Base-by-base conservation (phyloP, 2,329 filamentous ascomycete species). In the Colletotrichum agaves region DNA sequence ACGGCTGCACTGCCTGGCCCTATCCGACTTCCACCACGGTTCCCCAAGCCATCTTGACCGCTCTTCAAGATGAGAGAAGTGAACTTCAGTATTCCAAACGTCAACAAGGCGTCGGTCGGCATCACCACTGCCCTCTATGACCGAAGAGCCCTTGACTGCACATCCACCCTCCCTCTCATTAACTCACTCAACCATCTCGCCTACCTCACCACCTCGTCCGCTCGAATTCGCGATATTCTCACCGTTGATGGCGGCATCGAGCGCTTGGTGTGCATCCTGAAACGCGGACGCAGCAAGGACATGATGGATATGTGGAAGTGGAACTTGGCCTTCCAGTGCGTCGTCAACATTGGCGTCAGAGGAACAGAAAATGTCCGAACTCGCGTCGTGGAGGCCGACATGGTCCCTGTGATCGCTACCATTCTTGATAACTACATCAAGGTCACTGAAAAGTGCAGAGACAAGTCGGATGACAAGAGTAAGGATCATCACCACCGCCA, bases 251-350 rank as follows among this genome's bases (percentile, higher is more conserved):
- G 96, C 80, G 96, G 96, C 70, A 96, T 99, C 79, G 96, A 99
- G 83, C 86, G 95, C 72, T 85, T 99, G 73, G 93, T 99, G 78
- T 98, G 94, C 87, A 98, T 99, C 76, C 88, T 99, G 79, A 99
- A 99, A 81, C 93, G 97, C 81, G 96, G 96, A 71, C 88, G 96
- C 77, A 98, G 93, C 82, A 97, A 94, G 81, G 95, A 99, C 78
- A 91, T 98, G 90, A 98, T 98, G 95, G 95, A 98, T 79, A 97
- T 97, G 93, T 99, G 96, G 96, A 98, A 98, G 82, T 99, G 96
- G 96, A 99, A 98, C 77, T 87, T 99, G 70, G 96, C 96, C 60
- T 99, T 99, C 79, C 96, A 98, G 81, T 99, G 96, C 79, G 94
- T 98, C 71, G 96, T 99, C 78, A 99, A 99, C 80, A 98, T 99